Evolutionary conservation across 1,139 yeast genomes (phyloP), one percentile per base, ranked within the genome.

Genomic region (Arxiozyma slooffiae): DNA sequence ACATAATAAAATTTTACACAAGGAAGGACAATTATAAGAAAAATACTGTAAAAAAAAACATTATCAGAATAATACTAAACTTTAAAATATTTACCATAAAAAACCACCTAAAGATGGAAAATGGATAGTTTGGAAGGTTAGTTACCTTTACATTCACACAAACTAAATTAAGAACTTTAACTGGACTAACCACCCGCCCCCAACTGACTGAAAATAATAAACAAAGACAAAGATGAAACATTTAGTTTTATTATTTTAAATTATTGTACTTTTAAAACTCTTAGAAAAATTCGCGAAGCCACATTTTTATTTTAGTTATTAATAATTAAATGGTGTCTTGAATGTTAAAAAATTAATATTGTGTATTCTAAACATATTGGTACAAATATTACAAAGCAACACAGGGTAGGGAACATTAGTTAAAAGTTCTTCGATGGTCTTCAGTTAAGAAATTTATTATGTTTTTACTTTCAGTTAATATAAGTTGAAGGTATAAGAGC

Each of bases 181-280:
- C 45, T 4, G 45, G 30, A 11, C 34, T 38, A 20, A n/a, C n/a
- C n/a, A n/a, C n/a, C n/a, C 45, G 38, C 14, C 34, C 45, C 20
- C 45, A 42, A 7, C 20, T 42, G 16, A 42, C 45, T 3, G 34
- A 30, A 42, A 34, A 21, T 16, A 42, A 34, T 2, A 7, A 5
- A 11, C 7, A 7, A 30, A 9, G 34, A 40, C 7, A 14, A 2
- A 14, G 36, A 20, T n/a, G 38, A 42, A 8, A 34, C 24, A 14
- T 42, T 38, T 7, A 42, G 45, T 42, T 42, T 42, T 20, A 34
- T 42, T 20, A 20, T 42, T 9, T 34, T 42, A 42, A 42, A 42
- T 23, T 30, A 42, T 21, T 30, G 38, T 20, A 38, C 30, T 34
- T 42, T 11, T 21, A 42, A 42, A 20, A 42, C 30, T 30, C 36